Base-by-base conservation (phyloP, 108 stramenopile species). In the Pelagomonas calceolata region DNA sequence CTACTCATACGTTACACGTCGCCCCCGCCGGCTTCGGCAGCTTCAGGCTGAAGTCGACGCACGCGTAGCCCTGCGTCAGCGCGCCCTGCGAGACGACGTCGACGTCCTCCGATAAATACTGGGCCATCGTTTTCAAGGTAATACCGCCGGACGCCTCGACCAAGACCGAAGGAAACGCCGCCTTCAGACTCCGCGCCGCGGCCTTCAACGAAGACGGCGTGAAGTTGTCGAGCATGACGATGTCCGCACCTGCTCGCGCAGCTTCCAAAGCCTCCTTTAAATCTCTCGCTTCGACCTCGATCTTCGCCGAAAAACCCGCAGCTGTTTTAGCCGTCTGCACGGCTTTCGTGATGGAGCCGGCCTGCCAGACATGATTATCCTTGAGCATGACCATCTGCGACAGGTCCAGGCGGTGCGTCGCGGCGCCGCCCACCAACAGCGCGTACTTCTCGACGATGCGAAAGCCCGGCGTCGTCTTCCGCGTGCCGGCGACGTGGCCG, bases 341-440 rank as follows among this genome's bases (percentile, higher is more conserved):
- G 4, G 97, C 97, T 12, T 85, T 82, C 31, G 85, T 79, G 68
- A 99, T 99, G 45, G 72, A 73, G 1, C 96, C 95, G 18, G 89
- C 87, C 37, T 84, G 72, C 92, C 94, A 95, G 65, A 99, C 84
- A 76, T 95, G 94, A 79, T 95, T 95, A 71, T 95, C 94, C 73
- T 99, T 99, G 43, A 99, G 79, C 98, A 99, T 99, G 35, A 96
- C 94, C 98, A 99, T 99, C 77, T 99, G 98, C 72, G 90, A 89
- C 63, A 98, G 70, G 85, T 96, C 95, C 60, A 94, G 72, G 33
- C 97, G 83, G 76, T 97, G 95, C 21, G 95, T 97, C 21, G 92
- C 92, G 17, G 88, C 93, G 30, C 97, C 98, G 30, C 96, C 97
- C 15, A 98, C 94, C 32, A 99, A 66, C 30, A 99, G 69, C 30